These are phyloP conservation scores for Syzygium grande DNA, from an alignment of 345 rosid genomes.

Conservation along the genomic window DNA sequence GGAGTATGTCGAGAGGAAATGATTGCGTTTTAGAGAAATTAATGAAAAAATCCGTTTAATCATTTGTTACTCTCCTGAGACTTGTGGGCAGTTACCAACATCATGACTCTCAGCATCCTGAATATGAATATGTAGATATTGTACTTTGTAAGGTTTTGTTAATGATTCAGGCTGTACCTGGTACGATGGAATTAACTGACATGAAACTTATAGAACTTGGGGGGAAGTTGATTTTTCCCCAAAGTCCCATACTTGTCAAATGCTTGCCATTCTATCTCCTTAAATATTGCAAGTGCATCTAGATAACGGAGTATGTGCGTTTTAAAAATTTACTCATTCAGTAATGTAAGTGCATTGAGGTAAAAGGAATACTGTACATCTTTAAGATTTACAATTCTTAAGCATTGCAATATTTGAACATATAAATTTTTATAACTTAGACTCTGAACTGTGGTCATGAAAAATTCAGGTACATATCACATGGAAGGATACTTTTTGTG, in stretches of 20 bases:
- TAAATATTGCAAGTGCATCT: neutral
- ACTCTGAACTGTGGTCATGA: neutral
- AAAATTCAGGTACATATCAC: neutral
- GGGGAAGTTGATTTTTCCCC: neutral
- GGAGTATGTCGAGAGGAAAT: neutral
- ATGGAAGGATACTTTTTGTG: neutral
- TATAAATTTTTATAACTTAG: neutral
- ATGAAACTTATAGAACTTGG: neutral
- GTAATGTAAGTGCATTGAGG: neutral
- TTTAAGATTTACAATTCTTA: neutral
- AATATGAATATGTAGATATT: neutral
- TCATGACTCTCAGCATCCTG: neutral
- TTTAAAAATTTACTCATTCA: neutral
- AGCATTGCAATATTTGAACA: neutral
- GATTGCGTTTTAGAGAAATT: neutral
- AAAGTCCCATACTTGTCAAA: neutral
- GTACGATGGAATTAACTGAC: neutral
- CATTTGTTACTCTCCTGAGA: neutral
- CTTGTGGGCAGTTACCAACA: neutral
- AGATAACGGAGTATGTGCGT: neutral
- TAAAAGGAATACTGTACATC: neutral
- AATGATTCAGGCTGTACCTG: neutral
- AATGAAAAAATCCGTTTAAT: neutral
- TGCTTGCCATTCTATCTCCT: neutral
- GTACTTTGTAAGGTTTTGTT: neutral